Base-by-base conservation (phyloP, 2,329 filamentous ascomycete genomes). In the Neurospora sp. region DNA sequence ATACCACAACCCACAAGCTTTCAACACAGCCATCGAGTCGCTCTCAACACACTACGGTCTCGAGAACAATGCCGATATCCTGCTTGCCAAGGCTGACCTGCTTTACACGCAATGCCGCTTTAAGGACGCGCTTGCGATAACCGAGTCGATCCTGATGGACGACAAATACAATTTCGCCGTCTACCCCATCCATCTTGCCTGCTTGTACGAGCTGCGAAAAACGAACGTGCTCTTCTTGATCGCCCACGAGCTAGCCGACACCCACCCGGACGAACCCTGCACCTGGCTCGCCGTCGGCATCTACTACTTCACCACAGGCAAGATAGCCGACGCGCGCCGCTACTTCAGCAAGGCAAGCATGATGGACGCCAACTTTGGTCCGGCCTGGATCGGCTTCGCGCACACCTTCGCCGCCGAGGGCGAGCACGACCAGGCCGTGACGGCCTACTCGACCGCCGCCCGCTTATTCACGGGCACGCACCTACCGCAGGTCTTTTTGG, bases 311-410 rank as follows among this genome's bases (percentile, higher is more conserved):
- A 86, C 91, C 17, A 97, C 94, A 68, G 88, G 89, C 74, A 94
- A 93, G 76, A 93, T 99, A 70, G 91, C 96, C 3, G 96, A 99
- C 81, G 94, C 96, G 10, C 89, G 96, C 11, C 89, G 95, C 46
- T 99, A 96, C 83, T 99, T 99, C 80, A 97, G 92, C 77, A 99
- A 99, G 81, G 92, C 96, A 4, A 97, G 92, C 74, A 91, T 98
- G 84, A 95, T 99, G 90, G 94, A 99, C 77, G 92, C 95, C 6
- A 95, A 98, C 81, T 99, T 97, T 76, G 95, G 95, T 0, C 92
- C 96, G 1, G 96, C 96, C 3, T 99, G 96, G 96, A 98, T 99
- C 73, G 96, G 96, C 1, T 99, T 99, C 77, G 96, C 96, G 1
- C 96, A 99, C 79, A 99, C 96, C 0, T 99, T 99, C 78, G 96